Base-by-base conservation (phyloP, 306 rosid genomes). In the Abrus pulchellus region DNA sequence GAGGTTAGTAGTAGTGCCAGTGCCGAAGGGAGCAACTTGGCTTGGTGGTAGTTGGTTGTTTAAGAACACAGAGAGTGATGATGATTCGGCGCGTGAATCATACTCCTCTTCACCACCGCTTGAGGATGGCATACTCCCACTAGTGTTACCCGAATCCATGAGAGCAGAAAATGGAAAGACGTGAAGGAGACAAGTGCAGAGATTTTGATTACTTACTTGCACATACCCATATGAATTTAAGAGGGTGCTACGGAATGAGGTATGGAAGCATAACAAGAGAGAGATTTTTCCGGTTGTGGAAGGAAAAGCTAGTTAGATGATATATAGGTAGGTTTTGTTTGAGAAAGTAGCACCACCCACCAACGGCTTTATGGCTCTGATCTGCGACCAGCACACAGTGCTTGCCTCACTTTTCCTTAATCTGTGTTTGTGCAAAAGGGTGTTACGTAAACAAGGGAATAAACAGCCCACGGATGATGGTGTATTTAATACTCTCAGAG, bases 41-140 rank as follows among this genome's bases (percentile, higher is more conserved):
- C 7, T n/a, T 1, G 72, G 44, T 3, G 62, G 64, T 1, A 32
- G 83, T 41, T 71, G 75, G 65, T 68, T 63, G 75, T 63, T 80
- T 69, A 90, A 78, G 67, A 93, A 80, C 4, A 88, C 80, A 0
- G 97, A 84, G 85, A 89, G 33, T 52, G 63, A 55, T 28, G 94
- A 81, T 48, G 91, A 82, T 6, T 83, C 86, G 32, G 91, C 88
- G 85, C 94, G 94, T 85, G 98, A 93, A 65, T 93, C 94, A 80
- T 88, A 86, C 81, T 92, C 97, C 1, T 92, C 97, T 3, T 90
- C 98, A n/a, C 86, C 97, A 14, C 97, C 93, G 70, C 98, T 93
- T 1, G 98, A 92, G 49, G 95, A 90, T 64, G 92, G 97, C 75
- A 94, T 66, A 67, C 97, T 92, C 0, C 90, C 92, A 5, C 96